Percentiles rank a stretch among this genome's conserved stretches.
Conservation (phyloP, 148 eudicot genomes). For the Rhododendron kiyosumense region DNA sequence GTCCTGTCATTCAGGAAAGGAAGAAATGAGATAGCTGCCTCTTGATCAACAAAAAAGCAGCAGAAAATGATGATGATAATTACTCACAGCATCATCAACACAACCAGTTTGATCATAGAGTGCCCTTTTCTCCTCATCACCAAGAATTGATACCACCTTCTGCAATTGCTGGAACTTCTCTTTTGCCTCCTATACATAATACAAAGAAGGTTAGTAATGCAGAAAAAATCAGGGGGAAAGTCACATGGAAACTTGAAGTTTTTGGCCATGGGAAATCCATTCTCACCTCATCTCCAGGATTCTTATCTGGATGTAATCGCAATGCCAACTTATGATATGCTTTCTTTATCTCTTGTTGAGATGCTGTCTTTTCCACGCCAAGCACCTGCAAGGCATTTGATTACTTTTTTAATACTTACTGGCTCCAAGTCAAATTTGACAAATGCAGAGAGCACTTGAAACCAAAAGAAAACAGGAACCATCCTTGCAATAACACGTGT, state of each 20-base stretch:
- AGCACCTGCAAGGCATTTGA: conserved; percentile 48
- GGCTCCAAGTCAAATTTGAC: background rate
- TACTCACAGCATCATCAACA: conserved; percentile 92
- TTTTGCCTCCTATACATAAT: conserved; percentile 64
- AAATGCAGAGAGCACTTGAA: background rate
- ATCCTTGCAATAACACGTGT: background rate
- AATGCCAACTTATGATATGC: conserved; percentile 92
- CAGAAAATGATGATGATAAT: background rate
- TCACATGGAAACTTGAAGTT: background rate
- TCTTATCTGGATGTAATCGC: conserved; percentile 93
- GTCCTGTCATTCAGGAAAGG: conserved; percentile 38
- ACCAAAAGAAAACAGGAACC: background rate
- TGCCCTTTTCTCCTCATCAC: conserved; percentile 90
- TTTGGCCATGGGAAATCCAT: background rate
- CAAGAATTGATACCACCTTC: conserved; percentile 89
- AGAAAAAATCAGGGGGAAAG: background rate
- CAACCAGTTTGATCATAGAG: conserved; percentile 92
- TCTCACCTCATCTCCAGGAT: conserved; percentile 84
- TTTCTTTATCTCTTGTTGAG: conserved; percentile 82
- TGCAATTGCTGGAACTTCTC: conserved; percentile 97
- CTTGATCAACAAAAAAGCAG: background rate
- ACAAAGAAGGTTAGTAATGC: background rate
- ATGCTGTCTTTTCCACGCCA: conserved; percentile 72
- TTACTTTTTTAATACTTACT: background rate
- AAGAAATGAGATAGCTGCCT: background rate